These are phyloP conservation scores for Pulveroboletus sp. DNA, from an alignment of 768 basidiomycete species.

Conservation along the genomic window DNA sequence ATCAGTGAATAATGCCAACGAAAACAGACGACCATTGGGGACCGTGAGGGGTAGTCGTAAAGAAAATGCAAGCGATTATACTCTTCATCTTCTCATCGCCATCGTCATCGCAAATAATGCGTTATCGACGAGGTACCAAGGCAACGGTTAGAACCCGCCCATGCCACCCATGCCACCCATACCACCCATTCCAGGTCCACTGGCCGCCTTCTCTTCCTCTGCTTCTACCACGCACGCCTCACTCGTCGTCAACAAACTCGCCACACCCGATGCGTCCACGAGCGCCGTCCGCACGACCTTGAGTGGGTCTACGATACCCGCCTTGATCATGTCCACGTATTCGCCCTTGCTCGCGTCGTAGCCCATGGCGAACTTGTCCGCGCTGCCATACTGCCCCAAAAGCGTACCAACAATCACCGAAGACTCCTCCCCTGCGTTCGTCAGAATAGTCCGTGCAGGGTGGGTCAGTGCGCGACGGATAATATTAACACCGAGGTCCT, in stretches of 20 bases:
- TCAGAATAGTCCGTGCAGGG: conserved; percentile 83
- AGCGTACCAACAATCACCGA: conserved; percentile 90
- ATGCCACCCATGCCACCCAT: conserved; percentile 49
- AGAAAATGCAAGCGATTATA: conserved; percentile 10
- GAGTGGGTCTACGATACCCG: conserved; percentile 92
- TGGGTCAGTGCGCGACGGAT: conserved; percentile 80
- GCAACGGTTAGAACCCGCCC: conserved; percentile 40
- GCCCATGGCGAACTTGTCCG: conserved; percentile 81
- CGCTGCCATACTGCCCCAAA: conserved; percentile 56
- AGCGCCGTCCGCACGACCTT: conserved; percentile 94
- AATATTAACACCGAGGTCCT: conserved; percentile 91
- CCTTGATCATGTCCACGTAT: conserved; percentile 91
- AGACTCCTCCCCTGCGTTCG: conserved; percentile 93
- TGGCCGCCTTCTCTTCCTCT: conserved; percentile 68
- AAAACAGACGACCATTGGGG: background rate
- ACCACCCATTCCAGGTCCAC: conserved; percentile 52
- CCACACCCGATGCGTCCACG: conserved; percentile 91
- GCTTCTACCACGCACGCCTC: conserved; percentile 92
- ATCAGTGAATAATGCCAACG: background rate
- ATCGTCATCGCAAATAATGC: no score
- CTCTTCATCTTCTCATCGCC: conserved; percentile 1
- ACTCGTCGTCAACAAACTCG: conserved; percentile 86
- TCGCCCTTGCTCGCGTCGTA: conserved; percentile 92
- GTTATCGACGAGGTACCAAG: background rate
- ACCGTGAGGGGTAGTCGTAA: background rate